Evolutionary conservation across 371 early-diverging fungal genomes (phyloP), one percentile per base, ranked within the genome.

Genomic region (Apophysomyces elegans): DNA sequence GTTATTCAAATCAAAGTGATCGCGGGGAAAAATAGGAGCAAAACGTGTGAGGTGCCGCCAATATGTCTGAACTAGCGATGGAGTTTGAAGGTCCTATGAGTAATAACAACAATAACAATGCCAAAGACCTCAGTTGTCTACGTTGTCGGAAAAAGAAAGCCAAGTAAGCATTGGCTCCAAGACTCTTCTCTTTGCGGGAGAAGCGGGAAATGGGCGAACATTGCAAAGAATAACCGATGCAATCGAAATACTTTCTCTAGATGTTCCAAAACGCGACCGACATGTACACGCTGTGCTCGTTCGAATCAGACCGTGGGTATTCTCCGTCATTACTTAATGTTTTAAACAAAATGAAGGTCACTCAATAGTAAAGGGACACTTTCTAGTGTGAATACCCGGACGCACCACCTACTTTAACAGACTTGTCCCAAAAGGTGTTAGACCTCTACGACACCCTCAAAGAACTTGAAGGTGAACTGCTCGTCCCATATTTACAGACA

Each of bases 81-180:
- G 47, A 35, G 37, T 37, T 59, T 37, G 65, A 66, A 7, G 74
- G 63, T 56, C 41, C 18, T 37, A 26, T 26, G 32, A 62, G 16
- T 18, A 16, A 16, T 44, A 62, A 37, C 1, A 37, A 47, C 35
- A 60, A 60, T 43, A 60, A 44, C 21, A 38, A 35, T 26, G 16
- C 43, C 6, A 82, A 79, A 70, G 79, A 77, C 41, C 71, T 82
- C 14, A 82, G 82, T 41, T 82, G 82, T 66, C 60, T 82, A 57
- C 73, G 79, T 6, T 82, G 82, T 58, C 76, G 82, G 63, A 82
- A 82, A 67, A 82, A 82, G 73, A 82, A 82, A 75, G 82, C 82
- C 67, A 82, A 82, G 82, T 79, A 79, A 69, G 58, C 54, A 8
- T 35, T 43, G 39, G 35, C 57, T 21, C 36, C 39, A 11, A 26